phyloP scores from a whole-genome alignment of 495 filamentous ascomycete genomes.

The Emericellopsis terricola region DNA sequence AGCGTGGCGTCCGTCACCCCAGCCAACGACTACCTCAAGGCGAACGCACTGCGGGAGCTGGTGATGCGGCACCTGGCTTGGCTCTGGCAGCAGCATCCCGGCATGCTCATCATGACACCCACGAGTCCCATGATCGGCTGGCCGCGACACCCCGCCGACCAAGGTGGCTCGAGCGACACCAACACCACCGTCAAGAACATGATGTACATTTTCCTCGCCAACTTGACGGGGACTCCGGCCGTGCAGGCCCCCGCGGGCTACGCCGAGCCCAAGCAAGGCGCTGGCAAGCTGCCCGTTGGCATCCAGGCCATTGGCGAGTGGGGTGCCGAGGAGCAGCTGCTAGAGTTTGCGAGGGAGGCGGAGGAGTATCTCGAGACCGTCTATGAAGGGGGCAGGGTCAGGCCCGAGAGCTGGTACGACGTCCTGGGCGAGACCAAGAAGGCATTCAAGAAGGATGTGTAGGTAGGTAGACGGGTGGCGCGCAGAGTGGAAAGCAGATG shows the following conservation, averaged over 20 bases:
- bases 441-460: too few relatives aligned
- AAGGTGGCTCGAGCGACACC: slow-evolving; percentile 57
- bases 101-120: slow-evolving; percentile 62
- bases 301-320: slow-evolving; percentile 83
- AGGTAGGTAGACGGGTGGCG: too few relatives aligned
- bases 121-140: slow-evolving; percentile 65
- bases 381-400: slow-evolving; percentile 18
- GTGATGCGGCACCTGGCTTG: slow-evolving; percentile 70
- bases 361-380: slow-evolving; percentile 31
- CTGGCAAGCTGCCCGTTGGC: slow-evolving; percentile 46
- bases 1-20: slow-evolving; percentile 42
- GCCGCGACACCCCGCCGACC: slow-evolving; percentile 29
- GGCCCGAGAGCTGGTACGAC: slow-evolving; percentile 24
- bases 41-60: slow-evolving; percentile 55
- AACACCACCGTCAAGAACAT: slow-evolving; percentile 59
- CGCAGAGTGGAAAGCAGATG: too few relatives aligned
- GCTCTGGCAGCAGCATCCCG: slow-evolving; percentile 55
- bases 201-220: slow-evolving; percentile 80
- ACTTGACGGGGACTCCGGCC: slow-evolving; percentile 63
- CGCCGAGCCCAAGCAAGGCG: slow-evolving; percentile 27
- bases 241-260: slow-evolving; percentile 69
- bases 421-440: slow-evolving; percentile 11
- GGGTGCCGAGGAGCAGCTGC: slow-evolving; percentile 64
- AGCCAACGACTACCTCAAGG: slow-evolving; percentile 49
- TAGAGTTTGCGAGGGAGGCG: slow-evolving; percentile 53